phyloP scores from a whole-genome alignment of 257 asterid species.

The Capsicum pubescens region DNA sequence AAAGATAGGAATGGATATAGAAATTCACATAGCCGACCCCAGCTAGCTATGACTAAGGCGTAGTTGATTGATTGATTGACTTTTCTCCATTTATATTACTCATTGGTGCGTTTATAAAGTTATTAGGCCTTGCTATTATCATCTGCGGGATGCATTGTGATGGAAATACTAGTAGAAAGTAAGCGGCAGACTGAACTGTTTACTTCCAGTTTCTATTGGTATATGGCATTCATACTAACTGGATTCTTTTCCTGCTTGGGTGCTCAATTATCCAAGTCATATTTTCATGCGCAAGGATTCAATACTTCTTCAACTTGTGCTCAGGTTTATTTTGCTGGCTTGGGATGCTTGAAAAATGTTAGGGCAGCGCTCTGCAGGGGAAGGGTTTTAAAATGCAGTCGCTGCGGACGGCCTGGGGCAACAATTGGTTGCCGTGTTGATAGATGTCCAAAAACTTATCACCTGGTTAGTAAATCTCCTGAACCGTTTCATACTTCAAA shows the following conservation, averaged over 20 bases:
- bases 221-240: slow-evolving; percentile 28
- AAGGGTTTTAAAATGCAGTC: slow-evolving; percentile 89
- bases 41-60: not conserved
- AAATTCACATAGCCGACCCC: not conserved
- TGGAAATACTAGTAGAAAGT: slow-evolving; percentile 46
- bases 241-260: slow-evolving; percentile 11
- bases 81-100: slow-evolving; percentile 24
- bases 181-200: slow-evolving; percentile 44
- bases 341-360: slow-evolving; percentile 96
- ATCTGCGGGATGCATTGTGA: slow-evolving; percentile 47
- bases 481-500: slow-evolving; percentile 20
- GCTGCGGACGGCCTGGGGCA: slow-evolving; percentile 98
- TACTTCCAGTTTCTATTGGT: slow-evolving; percentile 31
- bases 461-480: slow-evolving; percentile 65
- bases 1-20: slow-evolving; percentile 15
- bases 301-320: slow-evolving; percentile 27
- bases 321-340: slow-evolving; percentile 98
- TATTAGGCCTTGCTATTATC: slow-evolving; percentile 39
- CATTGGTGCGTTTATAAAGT: slow-evolving; percentile 41
- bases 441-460: slow-evolving; percentile 98
- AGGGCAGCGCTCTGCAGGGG: slow-evolving; percentile 99
- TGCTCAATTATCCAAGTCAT: slow-evolving; percentile 3
- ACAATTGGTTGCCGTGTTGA: slow-evolving; percentile 99
- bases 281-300: slow-evolving; percentile 28
- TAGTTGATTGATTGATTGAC: slow-evolving; percentile 7